Percentiles rank a stretch among this genome's conserved stretches.
Conservation (phyloP, 2,329 filamentous ascomycete genomes). For the Xylariaceae sp. region DNA sequence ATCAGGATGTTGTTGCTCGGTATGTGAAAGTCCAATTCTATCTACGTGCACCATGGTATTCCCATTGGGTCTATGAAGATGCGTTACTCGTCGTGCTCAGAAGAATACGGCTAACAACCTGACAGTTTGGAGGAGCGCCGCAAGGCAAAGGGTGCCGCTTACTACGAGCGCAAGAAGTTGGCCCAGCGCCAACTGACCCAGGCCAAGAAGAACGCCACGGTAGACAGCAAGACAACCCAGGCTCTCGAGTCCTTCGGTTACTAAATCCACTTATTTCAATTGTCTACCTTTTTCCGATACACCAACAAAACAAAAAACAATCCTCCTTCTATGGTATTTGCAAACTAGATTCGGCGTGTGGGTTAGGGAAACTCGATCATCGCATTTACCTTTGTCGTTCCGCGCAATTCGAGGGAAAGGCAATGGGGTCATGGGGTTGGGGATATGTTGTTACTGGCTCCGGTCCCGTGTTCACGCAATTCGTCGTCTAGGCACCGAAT, state of each 20-base stretch:
- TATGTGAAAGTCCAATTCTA: conserved; percentile 49
- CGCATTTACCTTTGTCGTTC: conserved; percentile 34
- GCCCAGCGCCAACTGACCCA: conserved; percentile 84
- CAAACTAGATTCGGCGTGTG: conserved; percentile 37
- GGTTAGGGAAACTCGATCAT: conserved; percentile 36
- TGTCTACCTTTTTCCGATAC: conserved; percentile 32
- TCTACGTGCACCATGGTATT: not conserved
- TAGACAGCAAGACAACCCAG: conserved; percentile 81
- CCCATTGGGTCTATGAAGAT: not conserved
- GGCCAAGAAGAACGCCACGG: conserved; percentile 86
- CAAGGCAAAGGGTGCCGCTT: conserved; percentile 98
- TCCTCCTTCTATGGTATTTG: conserved; percentile 31
- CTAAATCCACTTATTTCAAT: conserved; percentile 50
- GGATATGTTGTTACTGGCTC: conserved; percentile 31
- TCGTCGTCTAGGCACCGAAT: conserved; percentile 35
- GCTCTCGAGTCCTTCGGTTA: conserved; percentile 88
- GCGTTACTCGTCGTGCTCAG: not conserved
- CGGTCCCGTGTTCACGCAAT: conserved; percentile 35
- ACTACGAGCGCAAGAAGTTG: conserved; percentile 99
- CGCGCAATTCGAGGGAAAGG: conserved; percentile 33
- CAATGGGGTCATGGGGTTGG: conserved; percentile 32
- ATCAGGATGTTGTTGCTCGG: conserved; percentile 98
- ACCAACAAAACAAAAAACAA: conserved; percentile 30
- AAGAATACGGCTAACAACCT: conserved; percentile 19
- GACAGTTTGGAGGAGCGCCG: conserved; percentile 94